Conservation (phyloP, 441 rosid species). For the Isatis lusitanica region DNA sequence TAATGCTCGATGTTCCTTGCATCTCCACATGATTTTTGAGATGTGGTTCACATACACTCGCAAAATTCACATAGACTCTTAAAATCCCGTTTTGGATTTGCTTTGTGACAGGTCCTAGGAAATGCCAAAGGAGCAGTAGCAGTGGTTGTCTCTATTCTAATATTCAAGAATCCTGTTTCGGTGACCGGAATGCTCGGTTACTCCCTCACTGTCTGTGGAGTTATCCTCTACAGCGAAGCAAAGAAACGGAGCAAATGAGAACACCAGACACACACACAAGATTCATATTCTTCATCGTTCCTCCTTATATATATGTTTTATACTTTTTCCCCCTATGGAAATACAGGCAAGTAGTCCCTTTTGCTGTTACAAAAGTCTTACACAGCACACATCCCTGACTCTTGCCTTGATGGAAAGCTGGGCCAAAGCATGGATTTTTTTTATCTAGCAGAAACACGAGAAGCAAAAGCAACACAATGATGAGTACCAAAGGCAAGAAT, state of each 20-base stretch:
- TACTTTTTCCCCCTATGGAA: conserved; percentile 12
- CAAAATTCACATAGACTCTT: neutral
- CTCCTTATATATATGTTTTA: conserved; percentile 36
- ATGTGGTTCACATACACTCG: neutral
- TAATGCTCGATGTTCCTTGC: neutral
- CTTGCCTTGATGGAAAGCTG: conserved; percentile 19
- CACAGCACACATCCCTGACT: conserved; percentile 25
- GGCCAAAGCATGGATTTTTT: conserved; percentile 5
- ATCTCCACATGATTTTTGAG: neutral
- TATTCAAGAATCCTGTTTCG: conserved; percentile 68
- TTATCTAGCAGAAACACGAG: conserved; percentile 5
- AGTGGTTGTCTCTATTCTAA: conserved; percentile 63
- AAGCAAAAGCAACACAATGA: conserved; percentile 22
- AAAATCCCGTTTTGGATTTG: neutral
- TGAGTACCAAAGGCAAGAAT: conserved; percentile 28
- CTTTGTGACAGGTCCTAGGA: conserved; percentile 56
- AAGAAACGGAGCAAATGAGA: conserved; percentile 63
- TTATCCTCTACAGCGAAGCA: conserved; percentile 71
- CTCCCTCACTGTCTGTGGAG: conserved; percentile 61
- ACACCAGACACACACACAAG: neutral
- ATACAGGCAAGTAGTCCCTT: conserved; percentile 32
- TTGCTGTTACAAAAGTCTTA: conserved; percentile 30
- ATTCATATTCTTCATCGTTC: conserved; percentile 18
- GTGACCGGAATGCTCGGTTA: conserved; percentile 75
- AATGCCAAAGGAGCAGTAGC: conserved; percentile 77